A percentile compares a stretch with the other conserved stretches of the same genome.
Conservation (phyloP, 768 basidiomycete genomes). For the Cantharellus anzutake region DNA sequence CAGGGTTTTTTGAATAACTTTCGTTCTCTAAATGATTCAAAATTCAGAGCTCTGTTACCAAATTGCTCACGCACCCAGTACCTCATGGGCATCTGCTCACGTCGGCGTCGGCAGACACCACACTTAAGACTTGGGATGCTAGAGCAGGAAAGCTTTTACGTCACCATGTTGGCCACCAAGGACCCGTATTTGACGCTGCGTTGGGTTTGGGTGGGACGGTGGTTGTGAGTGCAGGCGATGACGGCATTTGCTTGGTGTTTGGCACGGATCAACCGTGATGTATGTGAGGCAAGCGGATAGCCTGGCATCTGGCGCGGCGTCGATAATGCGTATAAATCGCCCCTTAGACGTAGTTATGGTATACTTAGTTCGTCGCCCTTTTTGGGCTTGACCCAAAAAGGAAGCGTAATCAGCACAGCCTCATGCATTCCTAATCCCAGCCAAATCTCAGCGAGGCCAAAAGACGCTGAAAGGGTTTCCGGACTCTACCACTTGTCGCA, state of each 20-base stretch:
- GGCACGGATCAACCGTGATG: conserved; percentile 22
- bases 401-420: too few relatives aligned
- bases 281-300: background rate
- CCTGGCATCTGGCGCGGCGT: too few relatives aligned
- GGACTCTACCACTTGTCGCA: too few relatives aligned
- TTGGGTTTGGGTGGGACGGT: conserved; percentile 47
- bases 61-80: conserved; percentile 49
- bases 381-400: too few relatives aligned
- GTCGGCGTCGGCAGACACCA: conserved; percentile 73
- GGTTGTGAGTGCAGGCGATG: conserved; percentile 77
- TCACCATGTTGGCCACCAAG: conserved; percentile 69
- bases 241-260: conserved; percentile 71
- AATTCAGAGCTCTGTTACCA: conserved; percentile 69
- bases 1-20: background rate
- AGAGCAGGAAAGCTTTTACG: conserved; percentile 61
- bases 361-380: too few relatives aligned
- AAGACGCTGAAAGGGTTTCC: too few relatives aligned
- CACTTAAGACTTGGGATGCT: conserved; percentile 82
- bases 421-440: too few relatives aligned
- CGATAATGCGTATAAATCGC: too few relatives aligned
- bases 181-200: conserved; percentile 53
- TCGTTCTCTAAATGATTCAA: background rate
- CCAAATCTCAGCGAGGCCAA: too few relatives aligned
- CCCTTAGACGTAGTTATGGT: too few relatives aligned
- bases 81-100: conserved; percentile 64